Evolutionary conservation across 2,329 filamentous ascomycete species (phyloP).

Genomic region (Neoascochyta sp.): DNA sequence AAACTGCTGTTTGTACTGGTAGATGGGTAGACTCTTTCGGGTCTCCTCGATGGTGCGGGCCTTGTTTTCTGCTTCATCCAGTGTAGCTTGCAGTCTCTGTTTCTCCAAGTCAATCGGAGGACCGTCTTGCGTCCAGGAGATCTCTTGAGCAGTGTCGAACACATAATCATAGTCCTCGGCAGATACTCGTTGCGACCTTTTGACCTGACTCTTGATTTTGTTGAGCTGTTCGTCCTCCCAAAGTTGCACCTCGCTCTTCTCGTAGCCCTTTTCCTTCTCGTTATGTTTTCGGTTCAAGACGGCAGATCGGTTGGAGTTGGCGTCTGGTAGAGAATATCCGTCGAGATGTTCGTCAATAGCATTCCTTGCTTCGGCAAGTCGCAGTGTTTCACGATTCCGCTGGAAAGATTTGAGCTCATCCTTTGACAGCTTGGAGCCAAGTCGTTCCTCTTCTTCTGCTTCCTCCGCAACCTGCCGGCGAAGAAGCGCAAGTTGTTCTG

Average conservation of each 20-base stretch:
- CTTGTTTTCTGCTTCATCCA: constrained; percentile 85
- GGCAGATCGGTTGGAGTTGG: constrained; percentile 85
- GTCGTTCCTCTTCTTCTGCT: constrained; percentile 65
- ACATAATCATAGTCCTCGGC: constrained; percentile 89
- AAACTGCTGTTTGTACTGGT: constrained; percentile 79
- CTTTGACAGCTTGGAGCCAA: constrained; percentile 68
- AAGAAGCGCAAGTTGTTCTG: constrained; percentile 79
- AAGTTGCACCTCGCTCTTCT: constrained; percentile 89
- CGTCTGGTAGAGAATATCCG: constrained; percentile 85
- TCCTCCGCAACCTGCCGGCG: constrained; percentile 89
- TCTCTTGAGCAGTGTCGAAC: constrained; percentile 82
- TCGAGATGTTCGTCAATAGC: constrained; percentile 88
- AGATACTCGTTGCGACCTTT: constrained; percentile 66
- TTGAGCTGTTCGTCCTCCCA: constrained; percentile 89
- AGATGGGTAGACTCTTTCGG: constrained; percentile 84
- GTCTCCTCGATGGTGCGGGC: constrained; percentile 87
- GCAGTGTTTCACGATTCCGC: constrained; percentile 73
- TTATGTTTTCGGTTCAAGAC: constrained; percentile 84
- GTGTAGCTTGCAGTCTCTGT: constrained; percentile 70
- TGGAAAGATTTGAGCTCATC: constrained; percentile 84
- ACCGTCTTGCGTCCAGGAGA: constrained; percentile 73
- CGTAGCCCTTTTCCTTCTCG: constrained; percentile 81
- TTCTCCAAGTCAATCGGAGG: constrained; percentile 59
- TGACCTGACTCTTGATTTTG: constrained; percentile 65
- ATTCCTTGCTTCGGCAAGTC: constrained; percentile 77